Base-by-base conservation (phyloP, 495 filamentous ascomycete genomes). In the Penicillium parvum region DNA sequence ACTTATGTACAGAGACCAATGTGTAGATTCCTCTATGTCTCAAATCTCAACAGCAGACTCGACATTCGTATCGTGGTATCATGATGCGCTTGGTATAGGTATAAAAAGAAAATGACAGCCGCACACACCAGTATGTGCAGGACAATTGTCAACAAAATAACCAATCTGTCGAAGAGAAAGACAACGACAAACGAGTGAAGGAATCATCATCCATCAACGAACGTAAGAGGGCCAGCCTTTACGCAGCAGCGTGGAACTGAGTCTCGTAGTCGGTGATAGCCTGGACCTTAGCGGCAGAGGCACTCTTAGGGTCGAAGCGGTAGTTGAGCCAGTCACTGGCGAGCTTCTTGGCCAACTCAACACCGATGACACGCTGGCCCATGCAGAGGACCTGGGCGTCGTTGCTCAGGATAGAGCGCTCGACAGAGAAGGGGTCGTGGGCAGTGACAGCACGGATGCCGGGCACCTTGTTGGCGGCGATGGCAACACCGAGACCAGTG, bases 381-480 rank as follows among this genome's bases (percentile, higher is more conserved):
- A 94, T 84, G 66, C 88, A 94, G 19, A 94, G 76, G 26, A 94
- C 87, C 64, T 94, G 88, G 17, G 85, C 86, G 65, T 94, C 82
- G 65, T 91, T 91, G 69, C 84, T 88, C 54, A 90, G 66, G 11
- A 91, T 79, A 10, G 84, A 82, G 33, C 86, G 71, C 74, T 94
- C 87, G 29, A 94, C 86, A 33, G 77, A 82, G 70, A 88, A 92
- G 39, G 79, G 80, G 65, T 94, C 88, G 66, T 94, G 87, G 6
- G 88, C 88, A 22, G 87, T 94, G 23, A 94, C 88, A 14, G 88
- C 88, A 29, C 88, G 74, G 49, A 94, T 81, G 12, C 87, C 87
- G 40, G 81, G 85, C 41, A 91, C 85, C 63, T 91, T 91, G 72
- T 94, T 94, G 58, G 88, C 88, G 16, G 77, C 66, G 61, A 94